phyloP scores from a whole-genome alignment of 352 stramenopile species.

The Pythium rishiriense region DNA sequence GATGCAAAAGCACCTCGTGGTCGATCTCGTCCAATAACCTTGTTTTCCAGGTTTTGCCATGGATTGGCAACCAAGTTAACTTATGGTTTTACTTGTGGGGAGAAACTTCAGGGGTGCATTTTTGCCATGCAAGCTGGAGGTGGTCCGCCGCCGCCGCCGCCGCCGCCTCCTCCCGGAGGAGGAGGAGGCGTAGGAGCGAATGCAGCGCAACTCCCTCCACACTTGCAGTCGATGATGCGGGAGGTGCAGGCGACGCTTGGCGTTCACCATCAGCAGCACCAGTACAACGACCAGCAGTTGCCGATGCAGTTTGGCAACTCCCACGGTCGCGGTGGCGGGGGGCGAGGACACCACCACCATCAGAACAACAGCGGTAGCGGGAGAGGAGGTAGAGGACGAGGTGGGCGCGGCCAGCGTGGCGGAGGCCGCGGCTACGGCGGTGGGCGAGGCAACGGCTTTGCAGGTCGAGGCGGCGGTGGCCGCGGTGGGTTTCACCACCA shows the following conservation, averaged over 20 bases:
- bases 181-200: background rate
- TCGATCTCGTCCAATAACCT: background rate
- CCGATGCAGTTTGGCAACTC: conserved; percentile 20
- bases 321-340: background rate
- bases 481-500: conserved; percentile 2
- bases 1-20: conserved; percentile 12
- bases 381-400: conserved; percentile 21
- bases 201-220: conserved; percentile 35
- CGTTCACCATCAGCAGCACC: conserved; percentile 1
- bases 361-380: background rate
- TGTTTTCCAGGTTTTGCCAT: background rate
- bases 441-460: conserved; percentile 3
- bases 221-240: conserved; percentile 55
- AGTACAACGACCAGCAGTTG: conserved; percentile 9
- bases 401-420: conserved; percentile 16
- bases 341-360: conserved; percentile 14
- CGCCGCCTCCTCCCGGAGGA: conserved; percentile 18
- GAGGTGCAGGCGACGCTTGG: conserved; percentile 36
- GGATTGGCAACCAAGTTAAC: too few relatives aligned
- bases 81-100: too few relatives aligned
- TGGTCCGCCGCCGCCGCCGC: conserved; percentile 21
- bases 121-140: conserved; percentile 11
- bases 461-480: conserved; percentile 13
- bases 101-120: too few relatives aligned
- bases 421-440: background rate